phyloP scores from a whole-genome alignment of 1,139 yeast species.

The Lodderomyces jiufengensis region DNA sequence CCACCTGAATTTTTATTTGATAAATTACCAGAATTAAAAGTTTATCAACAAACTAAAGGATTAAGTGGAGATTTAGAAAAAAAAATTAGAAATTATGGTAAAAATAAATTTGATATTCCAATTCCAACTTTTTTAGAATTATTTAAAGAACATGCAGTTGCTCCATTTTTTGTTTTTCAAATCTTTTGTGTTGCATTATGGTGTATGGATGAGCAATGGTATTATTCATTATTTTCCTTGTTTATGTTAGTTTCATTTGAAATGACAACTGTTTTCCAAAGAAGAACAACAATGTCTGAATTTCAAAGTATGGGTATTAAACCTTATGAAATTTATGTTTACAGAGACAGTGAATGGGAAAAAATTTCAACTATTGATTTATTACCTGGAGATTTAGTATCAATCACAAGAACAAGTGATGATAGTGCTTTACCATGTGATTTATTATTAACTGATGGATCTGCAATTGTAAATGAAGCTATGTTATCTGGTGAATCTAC shows the following conservation, averaged over 20 bases:
- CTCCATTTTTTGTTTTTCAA: conserved; percentile 97
- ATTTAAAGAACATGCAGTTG: conserved; percentile 96
- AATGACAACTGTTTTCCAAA: conserved; percentile 91
- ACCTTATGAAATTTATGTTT: conserved; percentile 76
- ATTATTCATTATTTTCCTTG: conserved; percentile 84
- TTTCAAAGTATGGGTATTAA: conserved; percentile 97
- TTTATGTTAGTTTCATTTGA: conserved; percentile 93
- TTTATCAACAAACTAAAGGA: conserved; percentile 63
- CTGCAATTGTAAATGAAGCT: conserved; percentile 94
- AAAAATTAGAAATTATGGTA: conserved; percentile 65
- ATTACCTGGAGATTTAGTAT: conserved; percentile 90
- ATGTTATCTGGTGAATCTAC: conserved; percentile 99
- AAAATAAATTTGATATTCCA: conserved; percentile 88
- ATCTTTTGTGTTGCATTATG: conserved; percentile 93
- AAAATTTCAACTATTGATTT: conserved; percentile 68
- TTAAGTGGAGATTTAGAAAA: conserved; percentile 56
- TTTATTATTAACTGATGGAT: conserved; percentile 75
- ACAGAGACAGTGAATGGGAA: conserved; percentile 69
- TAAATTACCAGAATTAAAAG: conserved; percentile 52
- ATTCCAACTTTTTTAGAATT: conserved; percentile 87
- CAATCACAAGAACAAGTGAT: conserved; percentile 82
- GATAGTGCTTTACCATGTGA: conserved; percentile 98
- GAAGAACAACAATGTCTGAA: conserved; percentile 90
- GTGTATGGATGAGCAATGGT: conserved; percentile 98
- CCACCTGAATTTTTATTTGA: conserved; percentile 85